Evolutionary conservation across 345 rosid genomes (phyloP).

Genomic region (Anacardium occidentale): DNA sequence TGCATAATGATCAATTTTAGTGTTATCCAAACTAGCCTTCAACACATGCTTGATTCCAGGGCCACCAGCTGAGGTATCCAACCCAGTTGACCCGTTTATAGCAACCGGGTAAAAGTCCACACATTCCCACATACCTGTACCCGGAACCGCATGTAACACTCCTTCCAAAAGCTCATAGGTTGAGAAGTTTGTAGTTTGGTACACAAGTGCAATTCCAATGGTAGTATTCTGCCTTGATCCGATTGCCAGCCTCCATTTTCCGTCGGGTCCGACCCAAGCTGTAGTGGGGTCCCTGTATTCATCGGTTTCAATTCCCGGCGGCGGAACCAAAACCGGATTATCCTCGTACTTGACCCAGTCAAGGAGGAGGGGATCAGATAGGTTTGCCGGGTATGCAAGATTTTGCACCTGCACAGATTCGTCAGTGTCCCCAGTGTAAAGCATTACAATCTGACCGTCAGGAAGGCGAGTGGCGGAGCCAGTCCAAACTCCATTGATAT

Average conservation of each 20-base stretch:
- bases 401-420: constrained; percentile 73
- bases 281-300: constrained; percentile 95
- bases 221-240: constrained; percentile 55
- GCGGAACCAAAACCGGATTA: constrained; percentile 80
- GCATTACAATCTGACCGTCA: constrained; percentile 64
- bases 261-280: constrained; percentile 63
- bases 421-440: constrained; percentile 75
- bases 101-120: constrained; percentile 90
- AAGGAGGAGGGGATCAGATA: constrained; percentile 79
- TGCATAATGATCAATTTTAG: constrained; percentile 72
- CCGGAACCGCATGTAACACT: constrained; percentile 62
- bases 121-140: constrained; percentile 99
- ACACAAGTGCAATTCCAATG: constrained; percentile 67
- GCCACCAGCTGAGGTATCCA: constrained; percentile 69
- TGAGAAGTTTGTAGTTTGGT: constrained; percentile 61
- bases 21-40: constrained; percentile 87
- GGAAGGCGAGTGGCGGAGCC: constrained; percentile 85
- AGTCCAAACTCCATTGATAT: constrained; percentile 80
- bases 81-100: constrained; percentile 42
- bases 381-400: constrained; percentile 80
- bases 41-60: constrained; percentile 71
- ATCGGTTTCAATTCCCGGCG: constrained; percentile 48
- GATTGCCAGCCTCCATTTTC: constrained; percentile 63
- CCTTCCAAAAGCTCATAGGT: constrained; percentile 42
- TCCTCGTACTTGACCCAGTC: constrained; percentile 72